Conservation (phyloP, 352 stramenopile genomes). For the Phytophthora fragariaefolia region DNA sequence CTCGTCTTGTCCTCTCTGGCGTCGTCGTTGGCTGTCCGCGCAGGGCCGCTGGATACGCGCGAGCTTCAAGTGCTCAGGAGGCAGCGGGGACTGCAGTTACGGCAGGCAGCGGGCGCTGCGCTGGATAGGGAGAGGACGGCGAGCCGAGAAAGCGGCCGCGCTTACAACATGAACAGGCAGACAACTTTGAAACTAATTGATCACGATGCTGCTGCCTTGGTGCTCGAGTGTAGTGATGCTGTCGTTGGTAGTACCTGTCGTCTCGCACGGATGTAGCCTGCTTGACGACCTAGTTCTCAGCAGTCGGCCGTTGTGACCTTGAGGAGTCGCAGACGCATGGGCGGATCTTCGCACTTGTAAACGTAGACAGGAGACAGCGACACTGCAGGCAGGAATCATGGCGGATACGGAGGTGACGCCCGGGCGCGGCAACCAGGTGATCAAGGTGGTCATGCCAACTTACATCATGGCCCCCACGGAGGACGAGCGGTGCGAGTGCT, state of each 20-base stretch:
- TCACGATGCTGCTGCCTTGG: conserved; percentile 6
- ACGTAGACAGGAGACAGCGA: not conserved
- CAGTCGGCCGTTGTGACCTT: conserved; percentile 17
- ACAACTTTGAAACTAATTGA: conserved; percentile 20
- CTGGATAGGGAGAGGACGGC: not conserved
- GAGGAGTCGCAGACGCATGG: conserved; percentile 29
- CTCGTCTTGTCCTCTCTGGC: not conserved
- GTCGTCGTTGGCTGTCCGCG: not conserved
- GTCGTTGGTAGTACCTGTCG: too few relatives aligned
- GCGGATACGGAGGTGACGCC: conserved; percentile 50
- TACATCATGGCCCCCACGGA: conserved; percentile 87
- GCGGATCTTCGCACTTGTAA: conserved; percentile 20
- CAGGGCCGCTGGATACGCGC: not conserved
- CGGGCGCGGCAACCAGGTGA: conserved; percentile 62
- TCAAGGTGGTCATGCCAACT: conserved; percentile 84
- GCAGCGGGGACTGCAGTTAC: not conserved
- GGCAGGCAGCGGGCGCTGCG: not conserved
- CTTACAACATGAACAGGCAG: conserved; percentile 12
- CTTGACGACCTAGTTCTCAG: too few relatives aligned
- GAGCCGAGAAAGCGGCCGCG: not conserved
- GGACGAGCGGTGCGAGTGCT: conserved; percentile 61
- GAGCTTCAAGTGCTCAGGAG: not conserved
- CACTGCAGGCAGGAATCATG: conserved; percentile 43
- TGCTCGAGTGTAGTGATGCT: too few relatives aligned
- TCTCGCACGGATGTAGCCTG: too few relatives aligned